Evolutionary conservation across 2,329 filamentous ascomycete species (phyloP), one percentile per base, ranked within the genome.

Genomic region (Aspergillus pseudoglaucus): DNA sequence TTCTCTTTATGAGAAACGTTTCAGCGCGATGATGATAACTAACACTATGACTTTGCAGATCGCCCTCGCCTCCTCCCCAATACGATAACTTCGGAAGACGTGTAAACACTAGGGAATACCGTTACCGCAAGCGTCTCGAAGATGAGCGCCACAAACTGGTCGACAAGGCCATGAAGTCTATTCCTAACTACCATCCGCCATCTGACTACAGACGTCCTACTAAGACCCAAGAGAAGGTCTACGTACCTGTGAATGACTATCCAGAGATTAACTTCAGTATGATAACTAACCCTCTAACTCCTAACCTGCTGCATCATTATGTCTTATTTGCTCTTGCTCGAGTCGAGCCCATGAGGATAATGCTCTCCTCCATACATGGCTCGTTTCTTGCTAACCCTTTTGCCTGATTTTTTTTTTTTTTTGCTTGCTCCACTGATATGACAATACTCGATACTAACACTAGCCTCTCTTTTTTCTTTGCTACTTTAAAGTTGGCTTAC

Each of bases 241-340:
- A 98, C 72, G 93, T 98, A 72, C 93, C 93, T 71, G 93, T 98
- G 78, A 98, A 98, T 83, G 93, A 98, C 75, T 98, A 98, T 73
- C 93, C 93, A 80, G 93, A 98, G 75, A 97, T 98, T 85, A 98
- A 98, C 86, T 98, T 98, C 89, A 98, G 93, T 98, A 96, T 91
- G 91, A 91, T 93, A 90, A 85, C 90, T 95, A 95, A 95, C 89
- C 90, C 89, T 90, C 83, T 84, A 85, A 87, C 83, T 79, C 81
- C 83, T 87, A 85, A 87, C 73, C 37, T 39, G 17, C 37, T 20
- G 20, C 10, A 12, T 22, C 17, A 37, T 37, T 37, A 18, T 67
- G 63, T 59, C 52, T 63, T 59, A 61, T 68, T 65, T 70, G 65
- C 57, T 55, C 61, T 64, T 74, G 68, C 71, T 74, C 67, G 64